Evolutionary conservation across 2,329 filamentous ascomycete species (phyloP).

Genomic region (Aspergillus transmontanensis): DNA sequence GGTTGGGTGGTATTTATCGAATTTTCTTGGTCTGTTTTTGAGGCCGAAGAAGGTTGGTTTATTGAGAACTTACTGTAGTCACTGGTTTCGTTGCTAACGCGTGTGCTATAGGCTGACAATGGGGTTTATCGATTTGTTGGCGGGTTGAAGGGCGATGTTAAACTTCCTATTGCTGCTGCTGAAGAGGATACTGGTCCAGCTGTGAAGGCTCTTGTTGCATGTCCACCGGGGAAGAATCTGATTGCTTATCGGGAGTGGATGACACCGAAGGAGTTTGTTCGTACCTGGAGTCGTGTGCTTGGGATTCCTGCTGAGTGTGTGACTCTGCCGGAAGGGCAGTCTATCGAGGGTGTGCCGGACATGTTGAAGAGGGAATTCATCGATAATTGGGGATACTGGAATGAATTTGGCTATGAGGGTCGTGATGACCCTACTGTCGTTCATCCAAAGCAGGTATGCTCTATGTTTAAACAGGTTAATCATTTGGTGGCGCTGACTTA

Average conservation of each 20-base stretch:
- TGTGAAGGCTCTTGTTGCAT: slow-evolving; percentile 8
- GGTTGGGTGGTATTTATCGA: slow-evolving; percentile 38
- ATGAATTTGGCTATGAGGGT: slow-evolving; percentile 18
- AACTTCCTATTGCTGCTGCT: slow-evolving; percentile 2
- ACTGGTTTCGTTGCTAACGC: slow-evolving; percentile 7
- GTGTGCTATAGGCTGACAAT: neutral
- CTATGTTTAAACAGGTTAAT: neutral
- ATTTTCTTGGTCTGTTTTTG: slow-evolving; percentile 18
- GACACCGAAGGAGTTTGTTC: slow-evolving; percentile 4
- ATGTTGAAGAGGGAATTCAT: slow-evolving; percentile 9
- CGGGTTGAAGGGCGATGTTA: neutral
- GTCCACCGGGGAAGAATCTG: slow-evolving; percentile 5
- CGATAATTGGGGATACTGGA: slow-evolving; percentile 13
- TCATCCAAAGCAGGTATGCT: slow-evolving; percentile 6
- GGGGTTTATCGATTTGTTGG: neutral
- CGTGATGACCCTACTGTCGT: slow-evolving; percentile 2
- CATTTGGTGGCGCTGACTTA: neutral
- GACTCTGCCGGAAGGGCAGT: slow-evolving; percentile 6
- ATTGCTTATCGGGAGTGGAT: slow-evolving; percentile 12
- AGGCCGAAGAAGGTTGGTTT: slow-evolving; percentile 8
- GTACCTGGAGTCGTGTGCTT: neutral
- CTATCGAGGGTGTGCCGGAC: neutral
- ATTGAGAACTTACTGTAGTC: neutral
- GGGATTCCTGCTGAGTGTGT: slow-evolving; percentile 7
- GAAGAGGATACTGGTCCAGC: slow-evolving; percentile 15